Evolutionary conservation across 2,329 filamentous ascomycete species (phyloP).

Genomic region (Polytolypa hystricis): DNA sequence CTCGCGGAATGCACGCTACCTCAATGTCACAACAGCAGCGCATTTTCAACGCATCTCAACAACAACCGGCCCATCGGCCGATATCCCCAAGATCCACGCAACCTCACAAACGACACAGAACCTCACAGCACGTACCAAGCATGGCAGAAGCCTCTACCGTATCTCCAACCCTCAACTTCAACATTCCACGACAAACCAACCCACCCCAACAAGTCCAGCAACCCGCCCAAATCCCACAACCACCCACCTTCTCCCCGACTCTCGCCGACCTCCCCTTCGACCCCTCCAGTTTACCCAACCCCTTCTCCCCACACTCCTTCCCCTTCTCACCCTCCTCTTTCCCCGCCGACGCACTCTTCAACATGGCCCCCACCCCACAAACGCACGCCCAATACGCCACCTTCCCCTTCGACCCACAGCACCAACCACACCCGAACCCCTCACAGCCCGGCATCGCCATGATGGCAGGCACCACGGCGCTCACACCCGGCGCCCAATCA

Average conservation of each 20-base stretch:
- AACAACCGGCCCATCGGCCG: constrained; percentile 1
- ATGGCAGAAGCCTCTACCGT: constrained; percentile 4
- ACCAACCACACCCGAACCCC: constrained; percentile 8
- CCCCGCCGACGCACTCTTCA: constrained; percentile 18
- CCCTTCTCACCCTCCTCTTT: constrained; percentile 24
- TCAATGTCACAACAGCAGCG: constrained; percentile 7
- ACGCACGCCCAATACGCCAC: constrained; percentile 25
- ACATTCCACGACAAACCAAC: constrained; percentile 8
- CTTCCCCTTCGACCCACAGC: constrained; percentile 26
- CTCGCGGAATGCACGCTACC: constrained; percentile 5
- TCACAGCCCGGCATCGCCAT: constrained; percentile 6
- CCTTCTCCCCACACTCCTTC: constrained; percentile 31
- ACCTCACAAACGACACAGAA: constrained; percentile 4
- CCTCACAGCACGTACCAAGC: constrained; percentile 1
- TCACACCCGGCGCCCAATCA: constrained; percentile 33
- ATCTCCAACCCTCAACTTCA: constrained; percentile 13
- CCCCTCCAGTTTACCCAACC: constrained; percentile 13
- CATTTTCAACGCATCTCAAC: neutral
- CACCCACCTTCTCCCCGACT: constrained; percentile 1
- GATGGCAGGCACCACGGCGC: constrained; percentile 11
- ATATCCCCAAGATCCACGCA: constrained; percentile 1
- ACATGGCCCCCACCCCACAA: constrained; percentile 20
- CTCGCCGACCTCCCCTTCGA: constrained; percentile 6
- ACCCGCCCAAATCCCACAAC: constrained; percentile 9
- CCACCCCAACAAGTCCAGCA: constrained; percentile 12